Base-by-base conservation (phyloP, 148 eudicot species). In the Dysphania ambrosioides region DNA sequence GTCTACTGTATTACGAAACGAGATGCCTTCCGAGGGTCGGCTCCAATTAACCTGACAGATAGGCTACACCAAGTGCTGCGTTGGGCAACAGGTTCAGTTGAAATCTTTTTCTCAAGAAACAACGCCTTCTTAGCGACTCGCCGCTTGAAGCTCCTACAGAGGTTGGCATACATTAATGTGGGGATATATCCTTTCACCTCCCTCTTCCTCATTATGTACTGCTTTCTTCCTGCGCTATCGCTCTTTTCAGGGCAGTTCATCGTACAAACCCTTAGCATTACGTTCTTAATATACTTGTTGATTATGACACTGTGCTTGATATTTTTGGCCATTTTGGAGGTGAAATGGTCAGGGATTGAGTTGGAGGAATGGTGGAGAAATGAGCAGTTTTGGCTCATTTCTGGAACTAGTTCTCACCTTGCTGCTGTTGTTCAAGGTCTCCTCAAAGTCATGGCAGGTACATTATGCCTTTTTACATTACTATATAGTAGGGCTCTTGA, bases 61-160 rank as follows among this genome's bases (percentile, higher is more conserved):
- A 58, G 97, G 57, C 95, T 94, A n/a, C 98, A 94, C 77, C 98
- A 94, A 57, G 98, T 94, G 72, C 93, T 94, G 8, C 79, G 98
- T 7, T 94, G 98, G 98, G 98, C 98, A 2, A 94, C 97, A 0
- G 98, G 98, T 0, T 94, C 97, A 0, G 98, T 94, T 0, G 98
- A 94, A 65, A 94, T 94, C 36, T 94, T 94, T 83, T 93, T 91
- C 84, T 94, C 98, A 5, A 60, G 89, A 57, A 94, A 94, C 83
- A 94, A 93, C 15, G 95, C 97, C 0, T 63, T 91, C 6, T 79
- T 93, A 0, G 95, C 82, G 1, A 73, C 95, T 15, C 73, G 80
- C 19, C 38, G 44, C 8, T 86, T 93, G 19, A 84, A 82, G 55
- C 4, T 85, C 13, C 86, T 93, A 26, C 98, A 93, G 42, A 86